These are phyloP conservation scores for Neurospora discreta DNA, from an alignment of 495 filamentous ascomycete genomes.

Conservation along the genomic window DNA sequence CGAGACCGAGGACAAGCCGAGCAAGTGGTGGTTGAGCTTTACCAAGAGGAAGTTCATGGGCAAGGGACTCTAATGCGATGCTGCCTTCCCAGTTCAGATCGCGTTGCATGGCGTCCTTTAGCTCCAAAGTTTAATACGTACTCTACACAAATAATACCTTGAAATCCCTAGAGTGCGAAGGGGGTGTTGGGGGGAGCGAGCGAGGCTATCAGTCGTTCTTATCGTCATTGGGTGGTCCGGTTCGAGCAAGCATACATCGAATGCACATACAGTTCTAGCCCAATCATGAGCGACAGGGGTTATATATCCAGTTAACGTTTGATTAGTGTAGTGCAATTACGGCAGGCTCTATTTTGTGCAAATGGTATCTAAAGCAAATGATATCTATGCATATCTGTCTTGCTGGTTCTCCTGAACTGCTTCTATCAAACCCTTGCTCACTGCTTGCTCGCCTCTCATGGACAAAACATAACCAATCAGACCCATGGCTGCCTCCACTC, in stretches of 20 bases:
- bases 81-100: neutral
- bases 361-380: neutral
- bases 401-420: neutral
- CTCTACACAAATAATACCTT: neutral
- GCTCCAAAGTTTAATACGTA: neutral
- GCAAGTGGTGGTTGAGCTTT: conserved; percentile 99
- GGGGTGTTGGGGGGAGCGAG: neutral
- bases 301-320: neutral
- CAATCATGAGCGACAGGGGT: neutral
- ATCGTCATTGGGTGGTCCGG: too few relatives aligned
- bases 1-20: conserved; percentile 61
- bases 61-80: conserved; percentile 55
- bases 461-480: neutral
- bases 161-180: neutral
- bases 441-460: neutral
- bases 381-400: neutral
- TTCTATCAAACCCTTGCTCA: neutral
- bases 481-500: too few relatives aligned
- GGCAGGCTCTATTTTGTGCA: neutral
- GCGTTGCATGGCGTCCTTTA: neutral
- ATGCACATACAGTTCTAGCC: neutral
- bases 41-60: conserved; percentile 99
- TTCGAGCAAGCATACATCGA: neutral
- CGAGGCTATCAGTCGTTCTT: neutral
- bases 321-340: neutral